Conservation (phyloP, 345 rosid genomes). For the Hevea brasiliensis region DNA sequence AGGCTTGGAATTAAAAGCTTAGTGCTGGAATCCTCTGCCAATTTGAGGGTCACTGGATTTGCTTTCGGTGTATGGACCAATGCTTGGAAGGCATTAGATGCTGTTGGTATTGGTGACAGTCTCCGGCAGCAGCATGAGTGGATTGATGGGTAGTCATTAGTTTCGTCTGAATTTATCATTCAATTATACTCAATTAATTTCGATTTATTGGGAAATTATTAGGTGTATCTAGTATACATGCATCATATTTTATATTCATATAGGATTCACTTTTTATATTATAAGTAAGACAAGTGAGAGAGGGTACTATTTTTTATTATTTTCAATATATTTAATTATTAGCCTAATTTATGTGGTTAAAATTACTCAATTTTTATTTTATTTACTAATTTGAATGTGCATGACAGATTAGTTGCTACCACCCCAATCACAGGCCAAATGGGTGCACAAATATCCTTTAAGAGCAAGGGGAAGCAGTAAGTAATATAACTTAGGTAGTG, state of each 20-base stretch:
- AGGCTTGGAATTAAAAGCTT: conserved; percentile 70
- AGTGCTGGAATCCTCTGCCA: conserved; percentile 65
- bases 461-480: conserved; percentile 34
- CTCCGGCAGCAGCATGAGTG: conserved; percentile 44
- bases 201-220: no score
- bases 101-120: conserved; percentile 47
- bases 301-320: no score
- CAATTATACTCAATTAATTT: no score
- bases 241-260: no score
- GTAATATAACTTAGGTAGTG: no score
- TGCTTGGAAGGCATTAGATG: conserved; percentile 78
- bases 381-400: no score
- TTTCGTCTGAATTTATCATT: neutral
- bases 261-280: no score
- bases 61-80: conserved; percentile 53
- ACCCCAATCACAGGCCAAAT: conserved; percentile 24
- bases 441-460: neutral
- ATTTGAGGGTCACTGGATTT: conserved; percentile 56
- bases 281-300: no score
- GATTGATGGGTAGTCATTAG: conserved; percentile 37
- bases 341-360: no score
- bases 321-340: no score
- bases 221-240: no score
- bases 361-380: no score
- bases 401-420: conserved; percentile 35